phyloP scores from a whole-genome alignment of 768 basidiomycete genomes.

The Podaxis sp. region DNA sequence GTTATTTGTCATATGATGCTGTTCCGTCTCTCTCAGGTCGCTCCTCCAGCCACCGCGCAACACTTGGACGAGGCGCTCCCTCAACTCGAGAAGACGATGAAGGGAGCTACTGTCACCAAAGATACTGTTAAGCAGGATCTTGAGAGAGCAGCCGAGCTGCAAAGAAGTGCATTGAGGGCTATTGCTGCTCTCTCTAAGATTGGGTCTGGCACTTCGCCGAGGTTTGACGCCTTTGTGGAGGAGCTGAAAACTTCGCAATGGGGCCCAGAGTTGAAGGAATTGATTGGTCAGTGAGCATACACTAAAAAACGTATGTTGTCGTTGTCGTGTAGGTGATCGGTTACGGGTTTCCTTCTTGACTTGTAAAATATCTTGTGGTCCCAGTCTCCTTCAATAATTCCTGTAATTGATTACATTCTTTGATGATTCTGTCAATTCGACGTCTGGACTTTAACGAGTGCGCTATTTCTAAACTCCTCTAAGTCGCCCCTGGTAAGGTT shows the following conservation, averaged over 20 bases:
- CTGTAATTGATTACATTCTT: not conserved
- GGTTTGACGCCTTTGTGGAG: constrained; percentile 79
- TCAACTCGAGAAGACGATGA: constrained; percentile 84
- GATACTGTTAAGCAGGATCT: constrained; percentile 95
- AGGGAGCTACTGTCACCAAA: constrained; percentile 83
- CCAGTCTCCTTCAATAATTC: not conserved
- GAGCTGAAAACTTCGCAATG: constrained; percentile 62
- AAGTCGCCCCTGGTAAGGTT: constrained; percentile 17
- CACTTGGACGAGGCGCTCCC: constrained; percentile 83
- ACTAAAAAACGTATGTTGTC: too few species aligned
- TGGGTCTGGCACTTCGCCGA: constrained; percentile 53
- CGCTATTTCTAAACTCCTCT: not conserved
- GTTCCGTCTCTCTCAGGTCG: constrained; percentile 83
- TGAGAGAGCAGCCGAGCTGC: constrained; percentile 84
- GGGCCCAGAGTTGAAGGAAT: constrained; percentile 68
- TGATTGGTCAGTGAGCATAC: constrained; percentile 22
- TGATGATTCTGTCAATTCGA: not conserved
- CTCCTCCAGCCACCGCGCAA: constrained; percentile 78
- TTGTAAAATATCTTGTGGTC: not conserved
- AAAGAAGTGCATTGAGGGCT: constrained; percentile 84
- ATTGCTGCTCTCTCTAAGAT: constrained; percentile 85
- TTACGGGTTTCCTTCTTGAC: not conserved
- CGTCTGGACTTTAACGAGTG: not conserved
- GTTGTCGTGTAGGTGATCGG: not conserved
- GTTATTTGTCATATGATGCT: constrained; percentile 95